Conservation (phyloP, 2,329 filamentous ascomycete genomes). For the Daldinia eschscholtzii region DNA sequence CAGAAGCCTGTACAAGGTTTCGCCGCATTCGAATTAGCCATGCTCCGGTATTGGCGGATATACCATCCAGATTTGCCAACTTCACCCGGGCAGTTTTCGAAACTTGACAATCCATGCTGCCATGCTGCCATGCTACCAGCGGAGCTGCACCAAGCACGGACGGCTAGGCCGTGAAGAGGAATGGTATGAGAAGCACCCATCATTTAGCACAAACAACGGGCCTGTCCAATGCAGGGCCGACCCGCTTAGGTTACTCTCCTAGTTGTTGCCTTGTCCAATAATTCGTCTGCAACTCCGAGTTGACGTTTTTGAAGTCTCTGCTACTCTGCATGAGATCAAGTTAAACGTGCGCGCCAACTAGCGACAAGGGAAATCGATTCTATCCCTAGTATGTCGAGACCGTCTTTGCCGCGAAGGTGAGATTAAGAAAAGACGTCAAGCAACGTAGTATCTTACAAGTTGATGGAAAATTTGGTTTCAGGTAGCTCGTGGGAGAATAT, state of each 20-base stretch:
- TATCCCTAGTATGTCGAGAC: constrained; percentile 33
- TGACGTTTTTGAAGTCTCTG: constrained; percentile 19
- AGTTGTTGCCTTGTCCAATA: constrained; percentile 31
- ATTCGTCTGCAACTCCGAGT: constrained; percentile 21
- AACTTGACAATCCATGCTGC: constrained; percentile 32
- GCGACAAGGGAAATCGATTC: constrained; percentile 20
- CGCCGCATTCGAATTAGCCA: constrained; percentile 41
- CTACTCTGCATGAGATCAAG: constrained; percentile 39
- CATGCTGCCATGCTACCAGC: constrained; percentile 31
- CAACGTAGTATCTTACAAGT: constrained; percentile 32
- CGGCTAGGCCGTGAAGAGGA: constrained; percentile 13
- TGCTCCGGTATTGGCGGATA: constrained; percentile 33
- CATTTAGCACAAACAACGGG: constrained; percentile 32
- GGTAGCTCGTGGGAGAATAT: constrained; percentile 20
- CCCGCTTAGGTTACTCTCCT: constrained; percentile 30
- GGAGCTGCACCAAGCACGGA: constrained; percentile 29
- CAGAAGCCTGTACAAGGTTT: constrained; percentile 39
- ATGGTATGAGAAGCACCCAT: constrained; percentile 19
- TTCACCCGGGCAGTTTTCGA: constrained; percentile 38
- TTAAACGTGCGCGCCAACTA: constrained; percentile 30
- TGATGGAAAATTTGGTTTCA: constrained; percentile 10
- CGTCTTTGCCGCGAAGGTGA: constrained; percentile 21
- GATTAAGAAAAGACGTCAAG: constrained; percentile 12
- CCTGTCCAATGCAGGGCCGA: constrained; percentile 37
- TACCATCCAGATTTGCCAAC: constrained; percentile 40